phyloP scores from a whole-genome alignment of 2,329 filamentous ascomycete species.

The Alternaria sp. region DNA sequence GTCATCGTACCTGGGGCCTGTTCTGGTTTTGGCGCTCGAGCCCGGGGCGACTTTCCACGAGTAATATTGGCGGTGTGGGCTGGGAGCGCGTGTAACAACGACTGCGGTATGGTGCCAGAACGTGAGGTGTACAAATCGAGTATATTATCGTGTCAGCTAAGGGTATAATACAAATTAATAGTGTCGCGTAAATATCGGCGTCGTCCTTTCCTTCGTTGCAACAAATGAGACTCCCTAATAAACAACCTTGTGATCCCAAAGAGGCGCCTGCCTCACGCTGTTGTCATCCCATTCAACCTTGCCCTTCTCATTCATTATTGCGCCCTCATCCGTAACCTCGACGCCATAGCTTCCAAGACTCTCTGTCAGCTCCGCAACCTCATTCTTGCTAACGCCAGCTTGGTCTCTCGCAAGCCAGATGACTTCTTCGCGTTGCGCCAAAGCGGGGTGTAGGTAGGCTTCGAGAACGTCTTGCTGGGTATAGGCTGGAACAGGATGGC shows the following conservation, averaged over 20 bases:
- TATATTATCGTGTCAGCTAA: background rate
- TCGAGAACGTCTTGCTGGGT: constrained; percentile 18
- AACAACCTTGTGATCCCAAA: constrained; percentile 5
- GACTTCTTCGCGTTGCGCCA: constrained; percentile 13
- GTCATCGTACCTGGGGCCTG: background rate
- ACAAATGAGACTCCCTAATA: background rate
- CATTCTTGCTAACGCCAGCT: constrained; percentile 51
- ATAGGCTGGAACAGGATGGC: constrained; percentile 13
- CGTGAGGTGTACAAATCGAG: background rate
- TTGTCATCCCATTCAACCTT: constrained; percentile 49
- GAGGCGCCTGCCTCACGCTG: constrained; percentile 5
- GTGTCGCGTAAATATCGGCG: background rate
- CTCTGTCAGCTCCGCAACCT: constrained; percentile 50
- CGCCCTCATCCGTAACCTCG: constrained; percentile 53
- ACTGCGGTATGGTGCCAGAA: background rate
- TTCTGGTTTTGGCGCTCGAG: background rate
- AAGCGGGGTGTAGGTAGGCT: constrained; percentile 21
- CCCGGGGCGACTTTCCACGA: background rate
- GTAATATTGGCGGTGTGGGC: background rate
- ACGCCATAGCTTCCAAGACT: constrained; percentile 39
- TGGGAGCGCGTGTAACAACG: background rate
- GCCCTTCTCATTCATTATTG: constrained; percentile 54
- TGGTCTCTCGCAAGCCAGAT: constrained; percentile 40
- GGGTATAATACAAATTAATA: background rate
- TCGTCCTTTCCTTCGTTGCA: no score